Conservation (phyloP, 2,329 filamentous ascomycete genomes). For the Epicoccum nigrum region DNA sequence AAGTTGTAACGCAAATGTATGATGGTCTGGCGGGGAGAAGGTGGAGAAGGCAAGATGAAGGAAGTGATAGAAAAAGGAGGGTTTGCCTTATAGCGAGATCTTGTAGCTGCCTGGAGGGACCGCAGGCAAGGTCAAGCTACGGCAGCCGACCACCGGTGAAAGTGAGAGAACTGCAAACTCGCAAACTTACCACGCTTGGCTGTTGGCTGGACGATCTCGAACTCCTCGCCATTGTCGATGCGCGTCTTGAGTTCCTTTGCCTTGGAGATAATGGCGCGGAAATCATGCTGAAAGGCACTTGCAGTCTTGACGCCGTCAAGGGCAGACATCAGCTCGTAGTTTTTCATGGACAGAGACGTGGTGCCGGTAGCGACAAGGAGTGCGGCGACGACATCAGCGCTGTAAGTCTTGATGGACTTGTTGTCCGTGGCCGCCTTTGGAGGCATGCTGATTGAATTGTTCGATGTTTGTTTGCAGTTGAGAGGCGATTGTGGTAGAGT, state of each 20-base stretch:
- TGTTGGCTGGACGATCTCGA: constrained; percentile 21
- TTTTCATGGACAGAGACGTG: constrained; percentile 14
- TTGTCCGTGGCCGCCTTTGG: background rate
- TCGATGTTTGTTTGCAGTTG: background rate
- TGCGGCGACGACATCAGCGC: constrained; percentile 23
- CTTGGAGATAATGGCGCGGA: constrained; percentile 20
- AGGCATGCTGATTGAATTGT: background rate
- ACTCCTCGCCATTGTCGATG: constrained; percentile 20
- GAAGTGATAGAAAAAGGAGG: background rate
- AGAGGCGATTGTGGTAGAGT: background rate
- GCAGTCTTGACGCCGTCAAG: constrained; percentile 28
- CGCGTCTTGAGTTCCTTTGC: constrained; percentile 28
- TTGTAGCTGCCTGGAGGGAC: constrained; percentile 3
- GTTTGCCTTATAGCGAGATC: background rate
- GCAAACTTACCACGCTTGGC: constrained; percentile 29
- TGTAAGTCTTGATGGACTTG: constrained; percentile 16
- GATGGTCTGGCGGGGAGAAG: background rate
- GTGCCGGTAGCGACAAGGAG: constrained; percentile 23
- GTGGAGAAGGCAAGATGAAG: background rate
- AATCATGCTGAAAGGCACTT: constrained; percentile 27
- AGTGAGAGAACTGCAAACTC: background rate
- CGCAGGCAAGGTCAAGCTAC: constrained; percentile 3
- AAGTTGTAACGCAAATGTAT: background rate
- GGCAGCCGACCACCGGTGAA: constrained; percentile 1
- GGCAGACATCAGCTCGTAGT: constrained; percentile 29